Evolutionary conservation across 805 yeast genomes (phyloP), one percentile per base, ranked within the genome.

Genomic region (Starmerella lactis-condensi): DNA sequence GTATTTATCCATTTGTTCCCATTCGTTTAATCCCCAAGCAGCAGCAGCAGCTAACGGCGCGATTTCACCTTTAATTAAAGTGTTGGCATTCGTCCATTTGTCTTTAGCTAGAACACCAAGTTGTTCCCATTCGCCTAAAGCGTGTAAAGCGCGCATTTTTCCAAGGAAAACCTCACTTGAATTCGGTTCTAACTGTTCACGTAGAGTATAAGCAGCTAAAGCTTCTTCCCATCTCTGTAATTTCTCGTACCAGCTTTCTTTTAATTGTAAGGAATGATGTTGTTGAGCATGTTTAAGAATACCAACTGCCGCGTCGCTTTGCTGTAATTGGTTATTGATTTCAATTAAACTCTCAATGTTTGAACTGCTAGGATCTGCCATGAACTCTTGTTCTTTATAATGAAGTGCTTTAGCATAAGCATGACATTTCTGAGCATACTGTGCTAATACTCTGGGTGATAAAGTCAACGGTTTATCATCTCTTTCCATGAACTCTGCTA

Each of bases 31-130:
- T 11, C 96, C 95, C 98, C 98, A 89, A 1, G 96, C 81, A 1
- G 98, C 95, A 2, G 96, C 95, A 0, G 98, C 98, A 0, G 96
- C 98, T 32, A 91, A 58, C 1, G 98, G 96, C 2, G 98, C 98
- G 43, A 89, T 82, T 5, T 74, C 69, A 34, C 93, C 62, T 43
- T 73, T 67, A 24, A 71, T 69, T 12, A 81, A 93, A 18, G 72
- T 62, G 1, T 78, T 61, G 1, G 92, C 67, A 19, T 62, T 59
- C 13, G 58, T 61, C 99, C 99, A 89, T 48, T 78, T 81, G 26
- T 71, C 73, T 43, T 72, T 74, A 0, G 95, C 93, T 33, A 89
- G 57, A 37, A 75, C 76, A 8, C 91, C 73, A 16, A 91, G 60
- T 43, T 75, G 76, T 39, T 85, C 96, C 96, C 98, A 91, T 54